Base-by-base conservation (phyloP, 31 red algal genomes). In the Asparagopsis taxiformis region DNA sequence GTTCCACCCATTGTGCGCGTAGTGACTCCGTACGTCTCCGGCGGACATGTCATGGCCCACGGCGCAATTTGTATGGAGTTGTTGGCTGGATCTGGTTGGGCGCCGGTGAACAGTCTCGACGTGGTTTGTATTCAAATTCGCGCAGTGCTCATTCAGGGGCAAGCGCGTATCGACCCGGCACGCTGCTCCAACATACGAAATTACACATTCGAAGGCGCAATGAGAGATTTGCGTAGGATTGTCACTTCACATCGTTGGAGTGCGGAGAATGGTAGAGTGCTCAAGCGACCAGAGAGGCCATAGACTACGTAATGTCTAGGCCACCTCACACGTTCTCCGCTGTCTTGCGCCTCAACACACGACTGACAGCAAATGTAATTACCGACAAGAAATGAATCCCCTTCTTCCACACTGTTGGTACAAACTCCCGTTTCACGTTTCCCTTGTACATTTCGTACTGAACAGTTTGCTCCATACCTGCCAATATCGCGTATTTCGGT, bases 1-100 rank as follows among this genome's bases (percentile, higher is more conserved):
- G 74, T 31, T 22, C 85, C 85, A 20, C 85, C 85, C 3, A 38
- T 89, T 53, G 65, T 78, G 39, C 85, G 85, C 23, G 85, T 89
- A 15, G 65, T 80, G 8, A 51, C 65, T 16, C 74, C 85, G 16
- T 89, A 66, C 60, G 43, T 71, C 31, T 53, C 50, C 20, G 67
- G 59, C 23, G 75, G 74, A 23, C 75, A 80, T 55, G 85, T 89
- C 1, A 52, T 49, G 20, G 3, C 53, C 19, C 68, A 65, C 25
- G 85, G 85, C 23, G 85, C 63, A 43, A 37, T 89, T 33, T 89
- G 85, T 31, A 89, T 89, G 85, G 85, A 89, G 68, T 33, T 89
- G 7, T 51, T 89, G 13, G 77, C 85, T 13, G 49, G 62, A 17
- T 72, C 73, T 31, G 85, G 85, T 15, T 89, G 85, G 85, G 74